Conservation (phyloP, 768 basidiomycete species). For the Dacryopinax primogenitus region DNA sequence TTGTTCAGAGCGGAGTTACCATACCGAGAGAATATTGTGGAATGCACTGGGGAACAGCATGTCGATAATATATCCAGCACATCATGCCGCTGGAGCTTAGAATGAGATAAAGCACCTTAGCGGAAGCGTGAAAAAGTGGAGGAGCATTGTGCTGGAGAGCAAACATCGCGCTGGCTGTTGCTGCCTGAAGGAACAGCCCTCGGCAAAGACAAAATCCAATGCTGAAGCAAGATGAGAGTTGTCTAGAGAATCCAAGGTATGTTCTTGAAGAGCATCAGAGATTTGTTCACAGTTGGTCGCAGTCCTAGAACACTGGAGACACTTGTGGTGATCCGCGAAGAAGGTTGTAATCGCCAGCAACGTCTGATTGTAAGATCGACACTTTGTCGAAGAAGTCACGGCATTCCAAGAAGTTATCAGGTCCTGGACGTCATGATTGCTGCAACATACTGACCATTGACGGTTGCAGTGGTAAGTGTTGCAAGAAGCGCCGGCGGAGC, state of each 20-base stretch:
- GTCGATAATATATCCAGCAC: too few relatives aligned
- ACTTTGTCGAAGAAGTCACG: too few relatives aligned
- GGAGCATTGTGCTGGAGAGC: not conserved
- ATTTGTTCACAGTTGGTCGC: not conserved
- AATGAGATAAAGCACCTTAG: not conserved
- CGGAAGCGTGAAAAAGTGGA: not conserved
- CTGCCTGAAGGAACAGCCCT: not conserved
- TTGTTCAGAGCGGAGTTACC: not conserved
- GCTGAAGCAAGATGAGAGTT: not conserved
- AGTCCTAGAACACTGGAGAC: too few relatives aligned
- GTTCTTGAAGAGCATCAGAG: too few relatives aligned
- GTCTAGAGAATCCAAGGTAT: not conserved
- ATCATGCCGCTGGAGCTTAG: not conserved
- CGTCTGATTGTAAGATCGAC: too few relatives aligned
- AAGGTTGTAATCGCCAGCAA: too few relatives aligned
- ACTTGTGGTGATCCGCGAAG: too few relatives aligned
- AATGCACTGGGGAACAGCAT: not conserved
- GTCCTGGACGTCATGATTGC: too few relatives aligned
- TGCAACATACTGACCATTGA: not conserved
- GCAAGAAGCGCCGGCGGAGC: not conserved
- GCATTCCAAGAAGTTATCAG: too few relatives aligned
- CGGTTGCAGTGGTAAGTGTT: not conserved
- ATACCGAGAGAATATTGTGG: not conserved
- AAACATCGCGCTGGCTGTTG: not conserved
- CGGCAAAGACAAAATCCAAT: not conserved